phyloP scores from a whole-genome alignment of 805 yeast species.

The Candida verbasci region DNA sequence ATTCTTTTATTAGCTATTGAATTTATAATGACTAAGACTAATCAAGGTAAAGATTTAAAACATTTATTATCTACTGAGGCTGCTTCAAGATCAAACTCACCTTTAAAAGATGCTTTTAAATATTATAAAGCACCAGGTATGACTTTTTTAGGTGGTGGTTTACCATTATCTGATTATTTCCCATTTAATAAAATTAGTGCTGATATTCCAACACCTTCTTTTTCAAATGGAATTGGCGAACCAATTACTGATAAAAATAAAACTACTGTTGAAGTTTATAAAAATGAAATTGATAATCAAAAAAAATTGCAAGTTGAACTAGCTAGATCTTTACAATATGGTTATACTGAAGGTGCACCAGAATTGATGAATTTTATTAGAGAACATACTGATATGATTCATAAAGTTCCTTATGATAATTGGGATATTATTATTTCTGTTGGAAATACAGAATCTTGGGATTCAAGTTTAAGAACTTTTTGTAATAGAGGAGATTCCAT shows the following conservation, averaged over 20 bases:
- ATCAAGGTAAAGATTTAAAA: slow-evolving; percentile 59
- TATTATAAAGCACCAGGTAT: slow-evolving; percentile 70
- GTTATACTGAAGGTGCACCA: slow-evolving; percentile 75
- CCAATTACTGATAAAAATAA: slow-evolving; percentile 41
- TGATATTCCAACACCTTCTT: slow-evolving; percentile 76
- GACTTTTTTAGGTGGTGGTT: slow-evolving; percentile 91
- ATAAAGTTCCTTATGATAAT: slow-evolving; percentile 44
- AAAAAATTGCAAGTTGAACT: slow-evolving; percentile 57
- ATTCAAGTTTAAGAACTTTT: slow-evolving; percentile 74
- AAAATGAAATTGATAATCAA: slow-evolving; percentile 16
- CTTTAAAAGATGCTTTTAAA: slow-evolving; percentile 79
- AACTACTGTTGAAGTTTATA: slow-evolving; percentile 38
- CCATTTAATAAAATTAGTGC: slow-evolving; percentile 79
- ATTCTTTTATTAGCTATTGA: neutral
- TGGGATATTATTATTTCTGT: slow-evolving; percentile 71
- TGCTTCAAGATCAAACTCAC: slow-evolving; percentile 67
- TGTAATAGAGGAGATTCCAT: slow-evolving; percentile 77
- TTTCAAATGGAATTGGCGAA: slow-evolving; percentile 73
- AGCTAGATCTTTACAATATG: slow-evolving; percentile 87
- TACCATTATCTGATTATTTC: slow-evolving; percentile 86
- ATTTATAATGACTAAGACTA: slow-evolving; percentile 1
- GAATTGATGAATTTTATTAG: slow-evolving; percentile 63
- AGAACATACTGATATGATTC: slow-evolving; percentile 64
- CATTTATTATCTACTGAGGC: slow-evolving; percentile 79
- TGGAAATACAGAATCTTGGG: slow-evolving; percentile 93